Percentiles rank a stretch among this genome's conserved stretches.
Conservation (phyloP, 768 basidiomycete genomes). For the Lyophyllum shimeji region DNA sequence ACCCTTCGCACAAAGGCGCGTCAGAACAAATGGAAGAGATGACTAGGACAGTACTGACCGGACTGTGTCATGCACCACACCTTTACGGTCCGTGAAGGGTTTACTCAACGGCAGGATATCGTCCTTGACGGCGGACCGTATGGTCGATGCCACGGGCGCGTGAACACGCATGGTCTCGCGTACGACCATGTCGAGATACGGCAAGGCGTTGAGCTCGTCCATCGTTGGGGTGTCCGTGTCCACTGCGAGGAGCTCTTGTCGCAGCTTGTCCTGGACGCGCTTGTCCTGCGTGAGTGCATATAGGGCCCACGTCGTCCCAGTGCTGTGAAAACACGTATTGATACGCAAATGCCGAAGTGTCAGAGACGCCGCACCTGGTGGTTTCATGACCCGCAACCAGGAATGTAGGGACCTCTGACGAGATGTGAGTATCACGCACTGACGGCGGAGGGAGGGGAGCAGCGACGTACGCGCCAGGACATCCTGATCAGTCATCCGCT, state of each 20-base stretch:
- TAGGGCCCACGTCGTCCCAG: slow-evolving; percentile 57
- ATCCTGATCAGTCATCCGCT: slow-evolving; percentile 19
- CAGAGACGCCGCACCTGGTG: slow-evolving; percentile 29
- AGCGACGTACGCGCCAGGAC: slow-evolving; percentile 17
- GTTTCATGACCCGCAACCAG: slow-evolving; percentile 50
- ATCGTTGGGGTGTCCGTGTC: slow-evolving; percentile 60
- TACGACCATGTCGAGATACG: slow-evolving; percentile 67
- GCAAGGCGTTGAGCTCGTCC: slow-evolving; percentile 65
- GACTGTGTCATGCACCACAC: slow-evolving; percentile 39
- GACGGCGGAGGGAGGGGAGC: not conserved
- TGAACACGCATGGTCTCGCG: slow-evolving; percentile 61
- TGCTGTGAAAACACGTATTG: slow-evolving; percentile 21
- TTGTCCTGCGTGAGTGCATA: slow-evolving; percentile 51
- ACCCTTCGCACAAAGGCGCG: slow-evolving; percentile 17
- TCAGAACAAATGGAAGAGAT: not conserved
- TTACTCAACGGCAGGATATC: slow-evolving; percentile 50
- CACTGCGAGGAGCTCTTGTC: slow-evolving; percentile 53
- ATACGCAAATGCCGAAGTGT: not conserved
- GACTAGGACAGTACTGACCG: slow-evolving; percentile 30
- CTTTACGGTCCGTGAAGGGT: slow-evolving; percentile 45
- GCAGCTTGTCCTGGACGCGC: slow-evolving; percentile 52
- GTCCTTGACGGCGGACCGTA: slow-evolving; percentile 47
- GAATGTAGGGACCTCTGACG: slow-evolving; percentile 48
- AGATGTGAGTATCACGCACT: not conserved
- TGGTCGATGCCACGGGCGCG: slow-evolving; percentile 44